Percentiles rank a stretch among this genome's conserved stretches.
These are phyloP conservation scores for Gnomoniopsis smithogilvyi DNA, from an alignment of 2,329 filamentous ascomycete species.

Conservation along the genomic window DNA sequence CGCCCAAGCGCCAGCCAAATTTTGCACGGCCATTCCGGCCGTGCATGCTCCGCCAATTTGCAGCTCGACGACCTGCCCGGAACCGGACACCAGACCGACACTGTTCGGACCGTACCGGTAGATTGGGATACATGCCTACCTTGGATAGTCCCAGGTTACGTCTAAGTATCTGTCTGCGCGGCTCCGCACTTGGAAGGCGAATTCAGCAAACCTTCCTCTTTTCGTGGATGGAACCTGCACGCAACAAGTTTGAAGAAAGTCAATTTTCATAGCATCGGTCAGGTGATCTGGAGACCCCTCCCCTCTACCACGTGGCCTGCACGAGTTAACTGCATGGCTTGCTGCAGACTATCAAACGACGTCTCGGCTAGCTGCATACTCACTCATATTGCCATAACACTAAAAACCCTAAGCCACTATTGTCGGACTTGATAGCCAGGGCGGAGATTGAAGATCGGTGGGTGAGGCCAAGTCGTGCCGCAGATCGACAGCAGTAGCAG, in stretches of 20 bases:
- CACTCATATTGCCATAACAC: neutral
- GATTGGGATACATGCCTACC: too few relatives aligned
- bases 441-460: neutral
- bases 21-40: neutral
- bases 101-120: neutral
- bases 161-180: neutral
- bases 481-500: neutral
- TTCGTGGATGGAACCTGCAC: neutral
- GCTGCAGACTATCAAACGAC: neutral
- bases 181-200: neutral
- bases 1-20: neutral
- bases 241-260: neutral
- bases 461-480: neutral
- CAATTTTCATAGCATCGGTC: neutral
- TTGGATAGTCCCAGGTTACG: neutral
- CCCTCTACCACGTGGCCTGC: constrained; percentile 5
- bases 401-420: neutral
- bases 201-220: neutral
- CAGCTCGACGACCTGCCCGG: neutral
- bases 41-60: neutral
- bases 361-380: neutral
- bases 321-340: neutral
- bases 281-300: neutral
- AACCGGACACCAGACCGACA: neutral
- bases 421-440: neutral